Base-by-base conservation (phyloP, 2,329 filamentous ascomycete species). In the Hypoxylon sp. region DNA sequence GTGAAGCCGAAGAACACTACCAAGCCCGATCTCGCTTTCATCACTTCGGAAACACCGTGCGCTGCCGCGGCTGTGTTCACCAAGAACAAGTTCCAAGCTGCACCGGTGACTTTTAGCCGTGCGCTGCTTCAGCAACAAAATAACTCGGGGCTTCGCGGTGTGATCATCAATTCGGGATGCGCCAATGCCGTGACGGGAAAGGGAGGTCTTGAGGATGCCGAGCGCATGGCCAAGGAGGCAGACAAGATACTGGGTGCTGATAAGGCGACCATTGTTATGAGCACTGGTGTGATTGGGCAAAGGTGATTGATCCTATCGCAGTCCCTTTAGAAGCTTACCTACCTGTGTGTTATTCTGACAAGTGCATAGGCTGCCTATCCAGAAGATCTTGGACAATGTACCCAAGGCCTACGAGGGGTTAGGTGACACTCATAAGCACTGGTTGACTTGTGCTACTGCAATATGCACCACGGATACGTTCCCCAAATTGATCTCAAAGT, bases 401-500 rank as follows among this genome's bases (percentile, higher is more conserved):
- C 91, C 93, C 2, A 79, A 82, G 6, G 91, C 90, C 4, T 83
- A 90, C 67, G 75, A 80, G 53, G 83, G 82, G 51, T 81, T 96
- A 16, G 89, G 88, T 40, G 79, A 80, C 34, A 83, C 87, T 5
- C 92, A 97, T 73, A 82, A 89, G 53, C 84, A 94, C 73, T 99
- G 93, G 94, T 77, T 99, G 35, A 79, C 80, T 44, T 88, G 90
- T 31, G 94, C 94, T 50, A 87, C 86, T 65, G 93, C 94, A 29
- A 97, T 99, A 68, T 97, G 93, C 79, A 99, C 94, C 8, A 99
- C 94, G 11, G 94, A 99, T 73, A 97, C 94, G 3, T 99, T 99
- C 72, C 94, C 94, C 51, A 99, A 99, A 75, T 86, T 99, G 59
- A 79, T 93, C 63, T 97, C 92, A 13, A 85, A 82, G 62, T 84